Conservation (phyloP, 2,329 filamentous ascomycete species). For the Saccharata proteae region DNA sequence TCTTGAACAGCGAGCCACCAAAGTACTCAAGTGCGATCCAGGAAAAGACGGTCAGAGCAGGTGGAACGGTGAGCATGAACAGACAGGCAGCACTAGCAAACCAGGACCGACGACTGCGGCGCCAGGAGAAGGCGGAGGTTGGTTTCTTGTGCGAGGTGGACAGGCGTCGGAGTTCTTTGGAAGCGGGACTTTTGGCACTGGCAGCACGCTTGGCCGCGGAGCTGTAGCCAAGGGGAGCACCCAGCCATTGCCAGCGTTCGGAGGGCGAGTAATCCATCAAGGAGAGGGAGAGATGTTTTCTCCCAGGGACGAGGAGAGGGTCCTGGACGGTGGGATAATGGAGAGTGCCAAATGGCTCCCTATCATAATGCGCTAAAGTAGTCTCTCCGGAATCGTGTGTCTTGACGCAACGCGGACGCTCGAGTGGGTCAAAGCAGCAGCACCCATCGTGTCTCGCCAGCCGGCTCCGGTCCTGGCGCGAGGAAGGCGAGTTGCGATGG, state of each 20-base stretch:
- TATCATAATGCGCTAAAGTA: too few relatives aligned
- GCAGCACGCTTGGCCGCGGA: neutral
- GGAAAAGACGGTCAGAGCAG: slow-evolving; percentile 5
- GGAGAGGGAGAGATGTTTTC: too few relatives aligned
- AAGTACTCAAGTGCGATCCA: slow-evolving; percentile 9
- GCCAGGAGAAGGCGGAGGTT: slow-evolving; percentile 7
- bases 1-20: slow-evolving; percentile 4
- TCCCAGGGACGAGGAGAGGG: too few relatives aligned
- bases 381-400: too few relatives aligned
- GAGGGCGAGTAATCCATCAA: too few relatives aligned
- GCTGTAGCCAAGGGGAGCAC: slow-evolving; percentile 6
- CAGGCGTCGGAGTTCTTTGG: slow-evolving; percentile 2
- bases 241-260: slow-evolving; percentile 8
- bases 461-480: too few relatives aligned
- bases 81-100: slow-evolving; percentile 3
- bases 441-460: too few relatives aligned
- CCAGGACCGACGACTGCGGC: slow-evolving; percentile 7
- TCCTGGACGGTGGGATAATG: too few relatives aligned
- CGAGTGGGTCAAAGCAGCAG: too few relatives aligned
- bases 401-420: too few relatives aligned
- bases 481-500: too few relatives aligned
- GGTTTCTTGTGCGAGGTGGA: neutral
- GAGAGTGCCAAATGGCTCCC: too few relatives aligned
- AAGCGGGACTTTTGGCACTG: slow-evolving; percentile 3
- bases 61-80: slow-evolving; percentile 8